Base-by-base conservation (phyloP, 2,329 filamentous ascomycete genomes). In the Aspergillus aculeatus region DNA sequence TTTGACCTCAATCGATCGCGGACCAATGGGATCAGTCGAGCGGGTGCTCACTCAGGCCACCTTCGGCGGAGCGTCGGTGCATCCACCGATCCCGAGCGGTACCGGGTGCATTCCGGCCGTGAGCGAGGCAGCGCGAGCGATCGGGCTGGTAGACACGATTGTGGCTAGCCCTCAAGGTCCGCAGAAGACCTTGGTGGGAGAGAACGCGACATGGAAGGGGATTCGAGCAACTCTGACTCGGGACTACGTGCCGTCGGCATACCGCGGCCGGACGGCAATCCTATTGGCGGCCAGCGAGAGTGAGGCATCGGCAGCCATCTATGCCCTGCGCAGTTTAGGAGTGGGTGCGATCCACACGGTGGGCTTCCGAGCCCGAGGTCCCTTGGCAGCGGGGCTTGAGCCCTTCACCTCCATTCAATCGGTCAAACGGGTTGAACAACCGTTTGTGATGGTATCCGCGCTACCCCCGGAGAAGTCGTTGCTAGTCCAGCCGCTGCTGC, bases 171-270 rank as follows among this genome's bases (percentile, higher is more conserved):
- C 81, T 10, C 57, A 31, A 5, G 32, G n/a, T 29, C 59, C 56
- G 47, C 58, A 47, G 19, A 51, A 64, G 3, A 58, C 82, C 5
- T 84, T 94, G 47, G 79, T 93, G 16, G 89, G 92, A 50, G 91
- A 95, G 68, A 96, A 96, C 66, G 89, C 90, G 11, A 87, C 87
- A 14, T 95, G 91, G 90, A 92, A 91, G 73, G 91, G 91, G 1
- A 94, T 96, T 59, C 82, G 92, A 51, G 89, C 90, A 55, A 92
- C 91, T 0, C 80, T 96, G 60, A 95, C 89, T 4, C 84, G 89
- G 23, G 91, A 96, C 68, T 87, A 93, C 66, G 89, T 92, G 0
- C 91, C 91, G 0, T 92, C 90, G 4, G 91, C 91, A 1, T 96
- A 94, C 73, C 85, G 84, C 64, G 88, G 86, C 47, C 86, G 90